Evolutionary conservation across 2,329 filamentous ascomycete species (phyloP), one percentile per base, ranked within the genome.

Genomic region (Xylariaceae sp.): DNA sequence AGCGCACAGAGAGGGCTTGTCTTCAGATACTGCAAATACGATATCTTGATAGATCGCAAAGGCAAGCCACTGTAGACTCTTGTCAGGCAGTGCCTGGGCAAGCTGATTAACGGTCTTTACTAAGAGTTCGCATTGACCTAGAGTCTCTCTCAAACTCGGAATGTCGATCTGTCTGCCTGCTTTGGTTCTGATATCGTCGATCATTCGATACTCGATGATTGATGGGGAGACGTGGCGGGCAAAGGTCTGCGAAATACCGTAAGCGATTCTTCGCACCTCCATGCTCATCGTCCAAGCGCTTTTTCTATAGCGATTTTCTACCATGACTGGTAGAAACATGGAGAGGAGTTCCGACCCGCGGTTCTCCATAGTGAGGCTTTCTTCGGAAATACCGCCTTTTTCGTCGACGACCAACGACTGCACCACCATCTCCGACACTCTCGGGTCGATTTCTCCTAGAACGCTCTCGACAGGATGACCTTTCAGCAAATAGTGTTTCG

Each of bases 201-300:
- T 58, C 15, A 67, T 63, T 10, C 69, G 66, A 47, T 71, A 73
- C 48, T 75, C 72, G 3, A 68, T 64, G 2, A 73, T 62, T 5
- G 36, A 35, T 27, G 33, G 43, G 14, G 49, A 53, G 32, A 30
- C 35, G 22, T 43, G 38, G 39, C 15, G 12, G 4, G 42, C 45
- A 12, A 62, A 40, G 6, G 42, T 33, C 47, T 66, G 66, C 15
- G 70, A 47, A 11, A 71, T 45, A 9, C 65, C 61, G 45, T 73
- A 75, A 6, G 69, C 70, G 12, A 71, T 54, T 18, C 66, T 55
- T 11, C 73, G 66, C 18, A 70, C 50, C 0, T 53, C 42, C 5
- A 61, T 65, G 51, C 71, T 74, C 27, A 59, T 53, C 17, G 67
- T 62, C 73, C 73, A 75, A 0, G 68, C 65, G 47, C 67, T 74